These are phyloP conservation scores for Xylariales sp. DNA, from an alignment of 2,329 filamentous ascomycete species.

Conservation along the genomic window DNA sequence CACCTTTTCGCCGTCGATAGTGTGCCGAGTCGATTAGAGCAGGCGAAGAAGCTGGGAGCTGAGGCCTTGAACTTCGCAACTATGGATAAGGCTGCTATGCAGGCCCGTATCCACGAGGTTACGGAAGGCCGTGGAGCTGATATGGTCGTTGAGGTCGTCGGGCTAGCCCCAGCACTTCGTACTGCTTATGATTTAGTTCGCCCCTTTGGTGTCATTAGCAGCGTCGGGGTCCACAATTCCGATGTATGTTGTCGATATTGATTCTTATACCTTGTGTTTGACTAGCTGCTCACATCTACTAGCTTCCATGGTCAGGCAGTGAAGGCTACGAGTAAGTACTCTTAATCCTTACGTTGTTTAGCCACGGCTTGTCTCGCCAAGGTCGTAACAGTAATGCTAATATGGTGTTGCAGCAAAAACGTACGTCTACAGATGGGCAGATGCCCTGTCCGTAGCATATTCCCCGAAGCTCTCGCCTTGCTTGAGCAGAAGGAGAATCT, in stretches of 20 bases:
- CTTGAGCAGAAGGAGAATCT: not conserved
- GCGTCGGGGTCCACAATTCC: constrained; percentile 71
- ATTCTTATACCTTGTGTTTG: no score
- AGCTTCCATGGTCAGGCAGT: not conserved
- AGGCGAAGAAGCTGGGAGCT: constrained; percentile 70
- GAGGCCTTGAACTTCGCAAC: constrained; percentile 79
- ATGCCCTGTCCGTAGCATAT: constrained; percentile 54
- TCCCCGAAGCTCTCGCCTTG: not conserved
- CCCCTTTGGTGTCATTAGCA: constrained; percentile 69
- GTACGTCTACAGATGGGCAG: constrained; percentile 70
- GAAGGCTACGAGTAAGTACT: no score
- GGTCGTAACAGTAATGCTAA: constrained; percentile 47
- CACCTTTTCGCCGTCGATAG: constrained; percentile 76
- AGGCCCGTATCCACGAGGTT: constrained; percentile 65
- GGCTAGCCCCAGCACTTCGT: constrained; percentile 61
- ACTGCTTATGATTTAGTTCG: constrained; percentile 68
- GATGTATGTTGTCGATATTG: no score
- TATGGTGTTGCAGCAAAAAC: constrained; percentile 57
- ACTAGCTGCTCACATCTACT: not conserved
- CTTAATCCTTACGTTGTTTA: no score
- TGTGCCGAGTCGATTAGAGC: constrained; percentile 67
- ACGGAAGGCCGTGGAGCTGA: constrained; percentile 81
- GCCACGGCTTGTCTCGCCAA: not conserved
- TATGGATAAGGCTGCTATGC: constrained; percentile 58
- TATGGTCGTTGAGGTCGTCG: constrained; percentile 76